phyloP scores from a whole-genome alignment of 78 protist species.

The Carpediemonas membranifera region DNA sequence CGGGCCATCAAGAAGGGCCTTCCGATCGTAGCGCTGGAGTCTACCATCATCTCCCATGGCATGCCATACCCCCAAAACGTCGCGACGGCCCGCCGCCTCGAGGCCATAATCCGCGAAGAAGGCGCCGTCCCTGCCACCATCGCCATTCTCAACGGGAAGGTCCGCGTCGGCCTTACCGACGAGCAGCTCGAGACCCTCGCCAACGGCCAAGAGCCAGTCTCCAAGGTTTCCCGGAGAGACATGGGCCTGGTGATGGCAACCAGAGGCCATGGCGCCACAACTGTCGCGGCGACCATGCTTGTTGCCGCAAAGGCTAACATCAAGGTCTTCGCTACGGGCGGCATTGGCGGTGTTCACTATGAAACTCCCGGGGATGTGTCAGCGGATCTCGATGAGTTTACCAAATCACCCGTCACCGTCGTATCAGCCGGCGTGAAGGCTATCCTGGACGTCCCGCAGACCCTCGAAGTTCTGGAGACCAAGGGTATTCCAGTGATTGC shows the following conservation, averaged over 20 bases:
- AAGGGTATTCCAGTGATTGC: conserved; percentile 66
- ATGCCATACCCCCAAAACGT: conserved; percentile 78
- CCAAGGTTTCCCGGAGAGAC: conserved; percentile 74
- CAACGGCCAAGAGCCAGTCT: conserved; percentile 12
- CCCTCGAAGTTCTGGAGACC: conserved; percentile 60
- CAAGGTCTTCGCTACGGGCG: conserved; percentile 85
- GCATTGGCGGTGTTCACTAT: conserved; percentile 85
- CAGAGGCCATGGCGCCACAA: conserved; percentile 72
- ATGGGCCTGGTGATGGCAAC: conserved; percentile 49
- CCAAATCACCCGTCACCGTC: conserved; percentile 42
- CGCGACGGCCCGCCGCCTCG: conserved; percentile 43
- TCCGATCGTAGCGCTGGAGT: conserved; percentile 9
- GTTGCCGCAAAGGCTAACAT: conserved; percentile 43
- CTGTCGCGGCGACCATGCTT: conserved; percentile 84
- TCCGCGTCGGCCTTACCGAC: conserved; percentile 35
- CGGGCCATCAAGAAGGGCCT: not conserved
- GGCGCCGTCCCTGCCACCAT: conserved; percentile 97
- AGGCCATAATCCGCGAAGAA: conserved; percentile 25
- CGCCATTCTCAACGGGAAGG: conserved; percentile 44
- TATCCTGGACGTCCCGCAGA: conserved; percentile 82
- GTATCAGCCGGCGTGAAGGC: conserved; percentile 90
- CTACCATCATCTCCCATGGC: conserved; percentile 85
- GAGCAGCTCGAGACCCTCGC: conserved; percentile 37
- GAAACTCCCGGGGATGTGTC: conserved; percentile 66
- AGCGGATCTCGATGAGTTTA: conserved; percentile 80